These are phyloP conservation scores for Cicer bijugum DNA, from an alignment of 306 rosid genomes.

Conservation along the genomic window DNA sequence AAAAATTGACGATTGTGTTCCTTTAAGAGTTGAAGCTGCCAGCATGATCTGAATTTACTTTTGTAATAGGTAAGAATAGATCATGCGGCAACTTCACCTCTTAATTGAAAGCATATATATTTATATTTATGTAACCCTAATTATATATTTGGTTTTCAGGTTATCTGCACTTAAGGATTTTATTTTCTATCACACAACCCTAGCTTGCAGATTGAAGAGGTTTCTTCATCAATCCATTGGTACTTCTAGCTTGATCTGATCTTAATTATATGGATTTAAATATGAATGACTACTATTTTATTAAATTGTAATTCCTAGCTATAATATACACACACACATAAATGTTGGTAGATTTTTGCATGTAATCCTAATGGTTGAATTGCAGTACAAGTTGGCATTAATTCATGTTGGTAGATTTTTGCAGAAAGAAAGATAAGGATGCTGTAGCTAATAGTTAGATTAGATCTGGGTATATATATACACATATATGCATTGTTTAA, in stretches of 20 bases:
- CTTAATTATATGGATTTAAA: neutral
- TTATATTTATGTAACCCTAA: slow-evolving; percentile 41
- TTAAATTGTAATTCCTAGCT: neutral
- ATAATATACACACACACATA: too few species aligned
- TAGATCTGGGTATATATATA: too few species aligned
- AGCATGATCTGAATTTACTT: slow-evolving; percentile 82
- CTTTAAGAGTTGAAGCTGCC: slow-evolving; percentile 87
- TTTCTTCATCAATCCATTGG: neutral
- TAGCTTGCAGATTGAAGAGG: slow-evolving; percentile 14
- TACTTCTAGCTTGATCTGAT: neutral
- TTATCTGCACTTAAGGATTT: neutral
- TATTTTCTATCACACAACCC: slow-evolving; percentile 12
- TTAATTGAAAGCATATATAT: slow-evolving; percentile 59
- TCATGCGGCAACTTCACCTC: slow-evolving; percentile 83
- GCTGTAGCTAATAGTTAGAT: neutral
- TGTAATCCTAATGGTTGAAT: neutral
- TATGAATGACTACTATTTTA: neutral
- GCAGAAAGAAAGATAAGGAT: neutral
- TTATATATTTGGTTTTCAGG: neutral
- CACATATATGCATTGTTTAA: neutral
- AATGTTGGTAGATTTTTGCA: neutral
- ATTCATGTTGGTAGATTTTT: neutral
- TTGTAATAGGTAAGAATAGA: slow-evolving; percentile 54
- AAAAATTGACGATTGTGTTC: slow-evolving; percentile 41
- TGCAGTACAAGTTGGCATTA: neutral